Evolutionary conservation across 768 basidiomycete species (phyloP).

Genomic region (Phylloporus arenicola): DNA sequence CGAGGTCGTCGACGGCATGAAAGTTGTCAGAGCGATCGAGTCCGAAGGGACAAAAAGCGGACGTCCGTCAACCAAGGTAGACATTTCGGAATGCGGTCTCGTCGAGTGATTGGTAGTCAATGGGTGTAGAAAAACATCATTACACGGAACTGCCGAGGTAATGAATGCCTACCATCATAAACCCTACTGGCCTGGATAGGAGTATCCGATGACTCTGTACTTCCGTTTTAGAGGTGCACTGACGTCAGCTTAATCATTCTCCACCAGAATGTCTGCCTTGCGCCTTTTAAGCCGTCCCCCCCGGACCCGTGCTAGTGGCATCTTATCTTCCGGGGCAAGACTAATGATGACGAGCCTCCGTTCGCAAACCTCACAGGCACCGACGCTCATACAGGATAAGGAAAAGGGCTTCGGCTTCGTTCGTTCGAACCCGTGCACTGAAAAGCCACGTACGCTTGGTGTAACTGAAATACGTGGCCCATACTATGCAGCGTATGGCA

Average conservation of each 20-base stretch:
- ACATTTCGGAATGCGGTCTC: slow-evolving; percentile 52
- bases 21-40: slow-evolving; percentile 39
- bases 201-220: too few species aligned
- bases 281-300: too few species aligned
- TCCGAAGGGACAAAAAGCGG: slow-evolving; percentile 26
- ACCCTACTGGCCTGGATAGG: too few species aligned
- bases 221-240: not conserved
- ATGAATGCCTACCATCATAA: slow-evolving; percentile 8
- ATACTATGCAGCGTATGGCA: slow-evolving; percentile 39
- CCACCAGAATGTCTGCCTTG: too few species aligned
- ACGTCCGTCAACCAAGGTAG: slow-evolving; percentile 34
- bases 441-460: too few species aligned
- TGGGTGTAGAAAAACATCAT: not conserved
- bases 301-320: not conserved
- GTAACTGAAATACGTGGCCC: slow-evolving; percentile 43
- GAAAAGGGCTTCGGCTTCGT: slow-evolving; percentile 12
- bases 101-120: slow-evolving; percentile 25
- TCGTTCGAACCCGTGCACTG: slow-evolving; percentile 25
- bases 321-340: not conserved
- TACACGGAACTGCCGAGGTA: slow-evolving; percentile 1
- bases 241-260: too few species aligned
- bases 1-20: slow-evolving; percentile 41
- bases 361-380: not conserved
- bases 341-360: not conserved
- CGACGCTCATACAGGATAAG: too few species aligned